These are phyloP conservation scores for Stagonosporopsis chrysanthemi DNA, from an alignment of 2,329 filamentous ascomycete genomes.

Conservation along the genomic window DNA sequence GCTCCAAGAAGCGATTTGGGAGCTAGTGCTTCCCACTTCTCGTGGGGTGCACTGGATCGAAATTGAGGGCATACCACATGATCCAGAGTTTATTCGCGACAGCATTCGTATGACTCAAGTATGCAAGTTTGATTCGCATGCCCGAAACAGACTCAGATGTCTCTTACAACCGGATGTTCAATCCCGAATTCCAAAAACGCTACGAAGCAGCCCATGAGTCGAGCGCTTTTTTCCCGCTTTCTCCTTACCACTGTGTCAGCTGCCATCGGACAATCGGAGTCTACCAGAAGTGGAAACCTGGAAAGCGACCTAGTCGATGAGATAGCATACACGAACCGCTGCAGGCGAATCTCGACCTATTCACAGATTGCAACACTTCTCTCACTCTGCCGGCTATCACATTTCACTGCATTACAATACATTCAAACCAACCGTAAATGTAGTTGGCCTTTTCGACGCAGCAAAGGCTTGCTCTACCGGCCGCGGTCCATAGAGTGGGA, in stretches of 20 bases:
- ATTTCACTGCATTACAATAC: not conserved
- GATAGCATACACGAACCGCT: not conserved
- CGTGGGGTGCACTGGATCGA: too few relatives aligned
- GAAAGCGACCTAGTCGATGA: not conserved
- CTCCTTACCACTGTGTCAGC: not conserved
- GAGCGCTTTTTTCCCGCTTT: not conserved
- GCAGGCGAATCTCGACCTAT: not conserved
- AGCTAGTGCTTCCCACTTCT: not conserved
- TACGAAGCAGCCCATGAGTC: not conserved
- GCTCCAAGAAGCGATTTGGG: too few relatives aligned
- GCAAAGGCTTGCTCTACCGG: not conserved
- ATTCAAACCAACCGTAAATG: not conserved
- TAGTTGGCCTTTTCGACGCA: not conserved
- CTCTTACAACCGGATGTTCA: not conserved
- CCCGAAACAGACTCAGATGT: not conserved
- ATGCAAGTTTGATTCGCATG: not conserved
- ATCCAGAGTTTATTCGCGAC: not conserved
- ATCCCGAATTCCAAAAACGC: not conserved
- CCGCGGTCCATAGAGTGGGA: not conserved
- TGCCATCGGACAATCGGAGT: not conserved
- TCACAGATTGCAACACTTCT: not conserved
- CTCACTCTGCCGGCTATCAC: not conserved
- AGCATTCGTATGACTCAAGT: not conserved
- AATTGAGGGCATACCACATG: not conserved
- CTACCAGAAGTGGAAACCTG: not conserved